These are phyloP conservation scores for Nidula niveotomentosa DNA, from an alignment of 1,284 basidiomycete species.

Conservation along the genomic window DNA sequence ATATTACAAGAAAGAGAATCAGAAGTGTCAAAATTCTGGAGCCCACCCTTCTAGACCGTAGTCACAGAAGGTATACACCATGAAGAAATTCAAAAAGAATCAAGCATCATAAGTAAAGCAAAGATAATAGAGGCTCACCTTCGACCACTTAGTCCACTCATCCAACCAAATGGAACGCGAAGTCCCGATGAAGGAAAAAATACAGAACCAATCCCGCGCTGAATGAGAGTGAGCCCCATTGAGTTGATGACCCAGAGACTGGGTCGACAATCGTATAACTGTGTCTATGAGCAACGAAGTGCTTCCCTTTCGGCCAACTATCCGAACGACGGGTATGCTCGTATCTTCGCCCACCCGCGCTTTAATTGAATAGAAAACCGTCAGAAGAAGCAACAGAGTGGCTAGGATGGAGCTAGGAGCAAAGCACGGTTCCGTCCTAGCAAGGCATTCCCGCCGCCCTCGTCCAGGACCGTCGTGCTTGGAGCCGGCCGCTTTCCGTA, in stretches of 20 bases:
- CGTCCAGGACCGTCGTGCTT: constrained; percentile 60
- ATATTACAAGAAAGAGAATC: constrained; percentile 26
- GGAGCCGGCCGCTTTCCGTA: constrained; percentile 72
- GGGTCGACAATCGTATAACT: constrained; percentile 80
- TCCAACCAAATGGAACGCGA: constrained; percentile 31
- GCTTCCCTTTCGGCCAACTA: constrained; percentile 35
- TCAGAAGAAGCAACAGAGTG: constrained; percentile 53
- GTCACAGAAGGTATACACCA: constrained; percentile 63
- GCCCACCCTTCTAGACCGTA: constrained; percentile 48
- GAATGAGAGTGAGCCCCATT: constrained; percentile 89
- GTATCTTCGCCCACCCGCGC: constrained; percentile 68
- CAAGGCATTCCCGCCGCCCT: constrained; percentile 48
- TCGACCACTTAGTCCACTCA: not conserved
- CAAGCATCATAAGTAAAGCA: constrained; percentile 47
- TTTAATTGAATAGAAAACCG: constrained; percentile 33
- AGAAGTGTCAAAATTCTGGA: constrained; percentile 76
- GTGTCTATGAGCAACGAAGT: constrained; percentile 78
- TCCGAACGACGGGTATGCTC: constrained; percentile 57
- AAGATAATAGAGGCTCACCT: constrained; percentile 31
- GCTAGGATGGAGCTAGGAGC: constrained; percentile 41
- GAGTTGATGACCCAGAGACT: constrained; percentile 55
- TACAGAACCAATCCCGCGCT: constrained; percentile 41
- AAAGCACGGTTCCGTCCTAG: constrained; percentile 20
- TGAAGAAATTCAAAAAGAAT: constrained; percentile 82
- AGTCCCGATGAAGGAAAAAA: constrained; percentile 55